Evolutionary conservation across 1,284 basidiomycete species (phyloP), one percentile per base, ranked within the genome.

Genomic region (Xerocomus cyaneibrunnescens): DNA sequence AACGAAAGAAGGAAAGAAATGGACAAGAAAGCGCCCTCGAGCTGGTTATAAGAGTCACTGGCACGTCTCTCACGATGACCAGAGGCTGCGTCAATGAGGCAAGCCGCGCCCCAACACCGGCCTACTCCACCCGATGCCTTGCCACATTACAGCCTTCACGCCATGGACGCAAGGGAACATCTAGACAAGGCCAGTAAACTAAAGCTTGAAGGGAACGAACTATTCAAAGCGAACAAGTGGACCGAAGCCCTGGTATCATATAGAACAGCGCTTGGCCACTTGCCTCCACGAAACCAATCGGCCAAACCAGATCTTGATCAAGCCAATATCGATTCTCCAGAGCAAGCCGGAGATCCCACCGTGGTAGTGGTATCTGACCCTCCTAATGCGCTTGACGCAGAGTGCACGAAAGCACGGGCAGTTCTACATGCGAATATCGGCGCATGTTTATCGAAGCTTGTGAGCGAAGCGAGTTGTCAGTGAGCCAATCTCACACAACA

Each of bases 341-440:
- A 21, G 46, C 52, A 69, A 21, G 12, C 44, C 10, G 36, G 13
- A 53, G 59, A 50, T 28, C 25, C 48, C 23, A 46, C 27, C 32
- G 21, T 14, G 13, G 17, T 36, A 25, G 17, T 39, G 12, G 40
- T 23, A 22, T 35, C 54, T 35, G 57, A 57, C 30, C 16, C 36
- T 23, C 41, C 51, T 7, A 34, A 36, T 14, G 34, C 41, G 21
- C 55, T 78, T 23, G 76, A 83, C 39, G 55, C 66, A 31, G 73
- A 82, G 53, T 78, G 72, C 56, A 73, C 77, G 6, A 83, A 81
- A 59, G 74, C 79, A 19, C 77, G 90, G 52, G 77, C 89, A 14
- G 72, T 88, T 12, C 62, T 94, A 52, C 80, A 89, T 60, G 84
- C 87, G 32, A 94, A 94, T 61, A 84, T 93, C 32, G 91, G 81